phyloP scores from a whole-genome alignment of 2,329 filamentous ascomycete species.

The Apiospora kogelbergensis region DNA sequence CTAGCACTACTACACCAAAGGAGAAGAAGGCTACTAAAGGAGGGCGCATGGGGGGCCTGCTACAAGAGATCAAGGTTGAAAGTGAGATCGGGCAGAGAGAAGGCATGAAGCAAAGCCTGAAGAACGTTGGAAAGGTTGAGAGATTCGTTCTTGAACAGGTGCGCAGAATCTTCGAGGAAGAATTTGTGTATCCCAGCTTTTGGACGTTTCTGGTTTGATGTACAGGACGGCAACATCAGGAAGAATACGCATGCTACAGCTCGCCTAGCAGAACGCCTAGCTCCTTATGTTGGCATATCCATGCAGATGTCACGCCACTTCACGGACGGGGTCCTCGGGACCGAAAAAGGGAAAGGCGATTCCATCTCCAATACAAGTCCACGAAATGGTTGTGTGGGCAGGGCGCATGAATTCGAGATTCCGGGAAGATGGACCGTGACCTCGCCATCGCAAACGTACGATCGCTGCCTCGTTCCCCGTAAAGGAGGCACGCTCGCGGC shows the following conservation, averaged over 20 bases:
- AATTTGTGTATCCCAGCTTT: slow-evolving; percentile 97
- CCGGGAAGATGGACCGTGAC: background rate
- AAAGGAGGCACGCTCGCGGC: background rate
- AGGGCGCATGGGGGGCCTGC: slow-evolving; percentile 64
- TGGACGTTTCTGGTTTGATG: slow-evolving; percentile 89
- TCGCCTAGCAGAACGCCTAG: background rate
- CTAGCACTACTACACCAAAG: slow-evolving; percentile 9
- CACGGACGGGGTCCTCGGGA: background rate
- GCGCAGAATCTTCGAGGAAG: slow-evolving; percentile 94
- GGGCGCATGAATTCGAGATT: background rate
- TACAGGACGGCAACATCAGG: background rate
- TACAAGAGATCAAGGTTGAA: slow-evolving; percentile 94
- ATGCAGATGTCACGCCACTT: background rate
- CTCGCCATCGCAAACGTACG: background rate
- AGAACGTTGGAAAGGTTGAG: slow-evolving; percentile 98
- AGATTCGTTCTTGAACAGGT: slow-evolving; percentile 97
- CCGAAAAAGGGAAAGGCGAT: background rate
- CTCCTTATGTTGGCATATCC: background rate
- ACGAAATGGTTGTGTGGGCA: background rate
- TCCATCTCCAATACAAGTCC: background rate
- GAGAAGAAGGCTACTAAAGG: slow-evolving; percentile 27
- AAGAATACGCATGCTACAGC: background rate
- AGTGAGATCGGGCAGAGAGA: slow-evolving; percentile 96
- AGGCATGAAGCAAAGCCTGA: slow-evolving; percentile 88
- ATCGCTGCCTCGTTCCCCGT: background rate